A percentile compares a stretch with the other conserved stretches of the same genome.
phyloP scores from a whole-genome alignment of 139 green algal genomes.

The Asterochloris erici region DNA sequence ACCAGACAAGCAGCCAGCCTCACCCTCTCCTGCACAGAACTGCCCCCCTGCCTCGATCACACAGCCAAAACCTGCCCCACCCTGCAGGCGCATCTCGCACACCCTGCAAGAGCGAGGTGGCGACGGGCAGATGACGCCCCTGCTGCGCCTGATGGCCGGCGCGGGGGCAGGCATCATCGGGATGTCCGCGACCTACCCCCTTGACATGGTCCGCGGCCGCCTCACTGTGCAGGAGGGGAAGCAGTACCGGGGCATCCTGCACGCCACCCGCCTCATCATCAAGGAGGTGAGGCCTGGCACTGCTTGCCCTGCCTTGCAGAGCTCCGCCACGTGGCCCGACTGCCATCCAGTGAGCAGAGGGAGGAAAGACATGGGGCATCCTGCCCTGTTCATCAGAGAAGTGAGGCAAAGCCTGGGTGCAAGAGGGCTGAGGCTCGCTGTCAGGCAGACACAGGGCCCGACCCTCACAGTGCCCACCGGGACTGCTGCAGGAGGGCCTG shows the following conservation, averaged over 20 bases:
- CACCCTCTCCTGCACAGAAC: neutral
- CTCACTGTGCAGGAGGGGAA: conserved; percentile 75
- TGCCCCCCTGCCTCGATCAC: neutral
- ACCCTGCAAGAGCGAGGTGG: conserved; percentile 61
- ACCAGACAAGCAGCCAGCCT: no score
- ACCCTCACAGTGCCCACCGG: no score
- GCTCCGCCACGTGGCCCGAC: no score
- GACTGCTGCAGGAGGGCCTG: conserved; percentile 71
- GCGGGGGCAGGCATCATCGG: conserved; percentile 91
- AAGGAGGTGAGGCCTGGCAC: conserved; percentile 39
- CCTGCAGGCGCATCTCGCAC: conserved; percentile 64
- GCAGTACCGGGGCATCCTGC: conserved; percentile 89
- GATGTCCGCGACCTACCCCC: conserved; percentile 93
- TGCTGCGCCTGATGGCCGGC: conserved; percentile 80
- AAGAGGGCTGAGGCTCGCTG: no score
- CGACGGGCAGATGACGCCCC: conserved; percentile 83
- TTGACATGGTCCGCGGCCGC: conserved; percentile 96
- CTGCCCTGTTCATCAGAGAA: neutral
- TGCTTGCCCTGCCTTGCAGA: neutral
- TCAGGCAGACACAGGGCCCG: no score
- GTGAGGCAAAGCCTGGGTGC: no score
- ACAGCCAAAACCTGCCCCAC: no score
- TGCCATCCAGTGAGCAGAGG: no score
- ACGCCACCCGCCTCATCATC: conserved; percentile 78
- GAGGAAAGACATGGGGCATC: neutral